Conservation (phyloP, 116 monocot genomes). For the Zostera marina region DNA sequence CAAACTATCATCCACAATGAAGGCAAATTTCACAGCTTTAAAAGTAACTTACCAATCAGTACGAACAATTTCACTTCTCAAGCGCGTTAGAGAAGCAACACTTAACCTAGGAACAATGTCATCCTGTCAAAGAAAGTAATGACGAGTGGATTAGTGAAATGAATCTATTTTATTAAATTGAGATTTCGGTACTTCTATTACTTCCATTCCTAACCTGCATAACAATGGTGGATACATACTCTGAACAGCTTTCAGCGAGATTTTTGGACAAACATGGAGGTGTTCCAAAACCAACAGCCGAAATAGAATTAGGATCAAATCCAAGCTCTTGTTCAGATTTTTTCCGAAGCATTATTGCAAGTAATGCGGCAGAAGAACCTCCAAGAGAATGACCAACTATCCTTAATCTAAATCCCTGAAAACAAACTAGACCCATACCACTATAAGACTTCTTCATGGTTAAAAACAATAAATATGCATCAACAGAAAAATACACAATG, state of each 20-base stretch:
- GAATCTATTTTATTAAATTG: background rate
- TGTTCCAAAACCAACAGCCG: slow-evolving; percentile 85
- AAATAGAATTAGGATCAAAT: slow-evolving; percentile 66
- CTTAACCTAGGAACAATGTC: slow-evolving; percentile 92
- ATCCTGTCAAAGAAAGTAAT: slow-evolving; percentile 45
- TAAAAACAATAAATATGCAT: background rate
- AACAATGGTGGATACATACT: slow-evolving; percentile 81
- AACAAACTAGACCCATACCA: slow-evolving; percentile 2
- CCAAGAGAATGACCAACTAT: slow-evolving; percentile 95
- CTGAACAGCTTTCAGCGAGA: slow-evolving; percentile 65
- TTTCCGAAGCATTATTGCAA: slow-evolving; percentile 80
- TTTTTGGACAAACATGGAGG: slow-evolving; percentile 81
- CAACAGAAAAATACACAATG: background rate
- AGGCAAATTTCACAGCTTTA: background rate
- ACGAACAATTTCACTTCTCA: slow-evolving; percentile 83
- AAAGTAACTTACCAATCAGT: slow-evolving; percentile 61
- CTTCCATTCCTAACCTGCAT: slow-evolving; percentile 38
- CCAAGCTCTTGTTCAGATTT: slow-evolving; percentile 70
- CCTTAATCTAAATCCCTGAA: slow-evolving; percentile 64
- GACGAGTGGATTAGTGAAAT: background rate
- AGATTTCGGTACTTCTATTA: background rate
- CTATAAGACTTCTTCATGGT: slow-evolving; percentile 8
- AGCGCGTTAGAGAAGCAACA: slow-evolving; percentile 53
- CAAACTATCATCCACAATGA: background rate
- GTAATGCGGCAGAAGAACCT: slow-evolving; percentile 80